A percentile compares a stretch with the other conserved stretches of the same genome.
Conservation (phyloP, 2,329 filamentous ascomycete genomes). For the Neoarthrinium moseri region DNA sequence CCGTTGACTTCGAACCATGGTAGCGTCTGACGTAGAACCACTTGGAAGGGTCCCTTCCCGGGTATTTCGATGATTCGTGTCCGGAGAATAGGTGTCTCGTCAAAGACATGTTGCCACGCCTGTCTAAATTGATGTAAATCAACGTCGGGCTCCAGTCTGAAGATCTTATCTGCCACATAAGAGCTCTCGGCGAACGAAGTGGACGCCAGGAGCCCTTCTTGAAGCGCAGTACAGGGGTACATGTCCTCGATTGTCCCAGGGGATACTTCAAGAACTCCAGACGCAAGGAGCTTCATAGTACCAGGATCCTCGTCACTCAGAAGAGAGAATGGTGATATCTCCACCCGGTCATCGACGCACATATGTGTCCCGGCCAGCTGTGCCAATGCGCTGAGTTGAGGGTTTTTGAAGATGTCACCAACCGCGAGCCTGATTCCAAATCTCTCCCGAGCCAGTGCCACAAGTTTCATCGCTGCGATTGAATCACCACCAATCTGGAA, state of each 20-base stretch:
- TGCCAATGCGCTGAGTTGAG: conserved; percentile 42
- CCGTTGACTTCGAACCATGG: conserved; percentile 27
- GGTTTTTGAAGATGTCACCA: conserved; percentile 42
- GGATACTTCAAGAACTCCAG: conserved; percentile 36
- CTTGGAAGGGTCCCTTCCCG: conserved; percentile 42
- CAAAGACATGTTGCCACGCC: conserved; percentile 39
- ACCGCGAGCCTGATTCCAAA: conserved; percentile 44
- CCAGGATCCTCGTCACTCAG: conserved; percentile 30
- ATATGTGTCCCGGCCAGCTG: conserved; percentile 24
- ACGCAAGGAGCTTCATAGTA: conserved; percentile 29
- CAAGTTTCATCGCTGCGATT: conserved; percentile 36
- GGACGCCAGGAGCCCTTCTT: conserved; percentile 54
- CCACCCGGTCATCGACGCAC: conserved; percentile 16
- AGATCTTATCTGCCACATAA: conserved; percentile 50
- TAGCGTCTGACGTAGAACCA: conserved; percentile 41
- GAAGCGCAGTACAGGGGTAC: conserved; percentile 53
- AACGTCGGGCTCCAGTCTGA: conserved; percentile 34
- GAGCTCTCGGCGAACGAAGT: conserved; percentile 48
- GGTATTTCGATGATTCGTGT: conserved; percentile 47
- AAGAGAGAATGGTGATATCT: conserved; percentile 37
- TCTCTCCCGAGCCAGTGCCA: conserved; percentile 29
- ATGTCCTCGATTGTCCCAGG: conserved; percentile 42
- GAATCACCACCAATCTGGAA: conserved; percentile 31
- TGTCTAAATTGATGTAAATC: conserved; percentile 35
- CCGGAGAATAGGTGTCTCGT: conserved; percentile 40